Conservation (phyloP, 257 asterid genomes). For the Ilex aquifolium region DNA sequence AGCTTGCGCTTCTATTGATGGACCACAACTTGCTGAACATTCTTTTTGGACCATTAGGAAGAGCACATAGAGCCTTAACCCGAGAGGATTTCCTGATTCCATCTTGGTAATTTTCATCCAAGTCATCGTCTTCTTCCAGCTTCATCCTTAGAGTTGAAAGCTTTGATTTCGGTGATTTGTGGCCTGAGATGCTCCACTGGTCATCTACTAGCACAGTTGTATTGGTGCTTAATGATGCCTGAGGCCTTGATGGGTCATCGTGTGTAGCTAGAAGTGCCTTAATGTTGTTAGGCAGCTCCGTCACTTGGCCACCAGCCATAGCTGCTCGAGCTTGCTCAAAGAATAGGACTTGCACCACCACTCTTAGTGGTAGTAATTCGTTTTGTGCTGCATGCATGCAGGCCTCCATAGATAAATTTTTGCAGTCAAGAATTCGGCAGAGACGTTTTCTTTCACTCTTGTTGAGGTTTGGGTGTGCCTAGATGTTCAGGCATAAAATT, state of each 20-base stretch:
- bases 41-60: constrained; percentile 54
- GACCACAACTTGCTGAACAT: constrained; percentile 86
- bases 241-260: constrained; percentile 32
- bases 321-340: constrained; percentile 83
- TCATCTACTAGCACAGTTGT: constrained; percentile 36
- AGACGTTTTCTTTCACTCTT: constrained; percentile 74
- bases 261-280: constrained; percentile 57
- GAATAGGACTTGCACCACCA: constrained; percentile 85
- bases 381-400: constrained; percentile 93
- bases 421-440: constrained; percentile 68
- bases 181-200: constrained; percentile 65
- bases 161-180: constrained; percentile 56
- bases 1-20: constrained; percentile 41
- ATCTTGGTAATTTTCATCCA: constrained; percentile 23
- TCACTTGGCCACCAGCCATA: constrained; percentile 49
- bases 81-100: constrained; percentile 24
- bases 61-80: constrained; percentile 29
- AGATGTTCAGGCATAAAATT: constrained; percentile 6
- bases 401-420: constrained; percentile 58
- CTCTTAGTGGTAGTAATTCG: constrained; percentile 77
- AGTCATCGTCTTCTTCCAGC: constrained; percentile 59
- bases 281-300: constrained; percentile 61
- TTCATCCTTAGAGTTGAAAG: constrained; percentile 73
- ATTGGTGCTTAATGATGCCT: constrained; percentile 28
- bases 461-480: constrained; percentile 71